A percentile compares a stretch with the other conserved stretches of the same genome.
phyloP scores from a whole-genome alignment of 2,329 filamentous ascomycete species.

The Pseudopyrenochaeta lycopersici region DNA sequence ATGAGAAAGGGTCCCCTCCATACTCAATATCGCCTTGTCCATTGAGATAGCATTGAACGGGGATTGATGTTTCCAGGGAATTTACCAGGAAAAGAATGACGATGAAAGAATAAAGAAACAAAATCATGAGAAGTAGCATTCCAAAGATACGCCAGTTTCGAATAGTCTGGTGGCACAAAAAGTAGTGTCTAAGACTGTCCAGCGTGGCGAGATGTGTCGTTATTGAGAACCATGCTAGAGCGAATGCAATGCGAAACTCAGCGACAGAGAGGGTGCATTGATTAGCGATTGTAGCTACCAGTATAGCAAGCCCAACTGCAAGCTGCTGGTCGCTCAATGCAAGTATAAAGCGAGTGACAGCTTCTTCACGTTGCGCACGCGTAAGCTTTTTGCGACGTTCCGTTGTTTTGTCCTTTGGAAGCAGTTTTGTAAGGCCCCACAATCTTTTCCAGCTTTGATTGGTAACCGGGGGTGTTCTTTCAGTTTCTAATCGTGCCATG shows the following conservation, averaged over 20 bases:
- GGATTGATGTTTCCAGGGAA: too few species aligned
- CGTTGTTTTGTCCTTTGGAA: too few species aligned
- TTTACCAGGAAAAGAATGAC: too few species aligned
- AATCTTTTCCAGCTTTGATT: too few species aligned
- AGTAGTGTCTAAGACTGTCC: slow-evolving; percentile 23
- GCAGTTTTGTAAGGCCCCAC: too few species aligned
- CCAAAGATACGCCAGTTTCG: slow-evolving; percentile 20
- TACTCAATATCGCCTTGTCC: too few species aligned
- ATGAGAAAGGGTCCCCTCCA: too few species aligned
- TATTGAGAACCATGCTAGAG: slow-evolving; percentile 34
- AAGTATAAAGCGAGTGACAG: slow-evolving; percentile 32
- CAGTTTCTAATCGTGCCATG: too few species aligned
- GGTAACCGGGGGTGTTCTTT: too few species aligned
- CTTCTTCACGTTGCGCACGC: slow-evolving; percentile 18
- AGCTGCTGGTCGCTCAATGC: slow-evolving; percentile 37
- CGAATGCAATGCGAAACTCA: slow-evolving; percentile 23
- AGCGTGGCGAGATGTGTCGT: slow-evolving; percentile 33
- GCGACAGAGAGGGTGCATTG: slow-evolving; percentile 23
- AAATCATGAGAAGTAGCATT: slow-evolving; percentile 5
- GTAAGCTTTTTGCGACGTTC: slow-evolving; percentile 3
- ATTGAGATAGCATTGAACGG: too few species aligned
- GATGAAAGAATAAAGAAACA: too few species aligned
- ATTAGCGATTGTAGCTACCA: slow-evolving; percentile 24
- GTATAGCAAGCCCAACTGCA: slow-evolving; percentile 27
- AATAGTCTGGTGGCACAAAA: slow-evolving; percentile 8